Conservation (phyloP, 1,139 yeast species). For the Candida dubliniensis region DNA sequence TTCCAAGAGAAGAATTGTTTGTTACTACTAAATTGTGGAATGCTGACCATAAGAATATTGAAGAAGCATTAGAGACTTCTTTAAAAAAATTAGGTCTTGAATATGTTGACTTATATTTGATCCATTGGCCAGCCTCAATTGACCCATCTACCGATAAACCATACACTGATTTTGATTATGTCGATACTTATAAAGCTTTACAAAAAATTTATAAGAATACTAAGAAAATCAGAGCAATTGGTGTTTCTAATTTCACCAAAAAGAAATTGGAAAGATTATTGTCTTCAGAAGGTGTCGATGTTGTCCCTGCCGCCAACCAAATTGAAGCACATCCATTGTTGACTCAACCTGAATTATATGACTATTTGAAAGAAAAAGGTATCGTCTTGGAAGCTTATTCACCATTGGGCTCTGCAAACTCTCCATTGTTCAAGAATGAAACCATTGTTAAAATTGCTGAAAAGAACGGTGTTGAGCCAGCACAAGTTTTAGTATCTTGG, state of each 20-base stretch:
- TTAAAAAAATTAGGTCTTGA: conserved; percentile 69
- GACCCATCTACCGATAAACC: conserved; percentile 26
- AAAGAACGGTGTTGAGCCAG: conserved; percentile 44
- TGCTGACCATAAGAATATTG: conserved; percentile 61
- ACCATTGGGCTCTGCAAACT: conserved; percentile 57
- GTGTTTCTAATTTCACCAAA: conserved; percentile 59
- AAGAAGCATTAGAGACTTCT: conserved; percentile 58
- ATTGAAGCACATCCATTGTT: conserved; percentile 61
- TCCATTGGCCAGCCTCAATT: conserved; percentile 83
- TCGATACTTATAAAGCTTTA: conserved; percentile 69
- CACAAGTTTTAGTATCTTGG: conserved; percentile 53
- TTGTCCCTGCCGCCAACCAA: conserved; percentile 54
- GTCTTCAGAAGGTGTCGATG: conserved; percentile 43
- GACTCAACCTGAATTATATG: conserved; percentile 50
- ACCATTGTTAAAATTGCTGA: conserved; percentile 41
- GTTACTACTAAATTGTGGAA: conserved; percentile 83
- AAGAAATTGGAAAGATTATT: conserved; percentile 47
- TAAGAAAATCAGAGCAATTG: conserved; percentile 60
- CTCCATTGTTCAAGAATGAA: conserved; percentile 50
- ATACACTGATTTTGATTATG: conserved; percentile 50
- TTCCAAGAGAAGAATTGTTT: conserved; percentile 70
- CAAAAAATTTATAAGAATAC: conserved; percentile 57
- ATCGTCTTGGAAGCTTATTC: conserved; percentile 57
- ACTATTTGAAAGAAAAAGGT: conserved; percentile 43
- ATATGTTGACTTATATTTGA: conserved; percentile 77